Evolutionary conservation across 495 filamentous ascomycete species (phyloP).

Genomic region (Annulohypoxylon moriforme): DNA sequence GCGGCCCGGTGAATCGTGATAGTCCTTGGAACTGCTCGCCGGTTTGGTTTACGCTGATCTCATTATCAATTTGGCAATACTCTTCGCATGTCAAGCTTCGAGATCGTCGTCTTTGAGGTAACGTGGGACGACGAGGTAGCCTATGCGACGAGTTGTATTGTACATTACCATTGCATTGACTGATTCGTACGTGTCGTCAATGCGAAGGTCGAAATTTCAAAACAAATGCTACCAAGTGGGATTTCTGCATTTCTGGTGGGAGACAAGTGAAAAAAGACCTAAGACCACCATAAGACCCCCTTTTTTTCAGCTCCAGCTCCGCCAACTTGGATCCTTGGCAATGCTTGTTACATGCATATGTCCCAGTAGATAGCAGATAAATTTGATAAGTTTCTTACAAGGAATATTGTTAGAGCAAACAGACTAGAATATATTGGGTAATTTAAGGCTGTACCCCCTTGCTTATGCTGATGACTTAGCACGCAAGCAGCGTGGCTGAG

Average conservation of each 20-base stretch:
- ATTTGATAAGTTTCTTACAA: not conserved
- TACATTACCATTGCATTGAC: not conserved
- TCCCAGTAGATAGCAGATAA: not conserved
- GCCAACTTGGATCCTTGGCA: not conserved
- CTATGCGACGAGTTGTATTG: not conserved
- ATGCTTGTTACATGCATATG: not conserved
- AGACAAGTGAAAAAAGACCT: not conserved
- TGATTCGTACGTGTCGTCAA: not conserved
- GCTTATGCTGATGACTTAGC: slow-evolving; percentile 19
- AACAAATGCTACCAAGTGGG: not conserved
- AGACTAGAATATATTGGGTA: slow-evolving; percentile 10
- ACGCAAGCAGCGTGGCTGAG: slow-evolving; percentile 26
- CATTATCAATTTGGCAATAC: not conserved
- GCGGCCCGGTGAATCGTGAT: too few relatives aligned
- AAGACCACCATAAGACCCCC: not conserved
- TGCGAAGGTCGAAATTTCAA: not conserved
- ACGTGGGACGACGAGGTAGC: slow-evolving; percentile 5
- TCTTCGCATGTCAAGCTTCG: not conserved
- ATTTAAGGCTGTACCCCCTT: slow-evolving; percentile 31
- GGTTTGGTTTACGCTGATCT: not conserved
- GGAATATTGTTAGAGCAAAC: not conserved
- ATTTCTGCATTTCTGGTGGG: too few relatives aligned
- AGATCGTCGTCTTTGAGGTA: not conserved
- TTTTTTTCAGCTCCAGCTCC: slow-evolving; percentile 1
- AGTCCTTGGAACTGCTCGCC: too few relatives aligned